Base-by-base conservation (phyloP, 495 filamentous ascomycete genomes). In the Lasiosphaeria hispida region DNA sequence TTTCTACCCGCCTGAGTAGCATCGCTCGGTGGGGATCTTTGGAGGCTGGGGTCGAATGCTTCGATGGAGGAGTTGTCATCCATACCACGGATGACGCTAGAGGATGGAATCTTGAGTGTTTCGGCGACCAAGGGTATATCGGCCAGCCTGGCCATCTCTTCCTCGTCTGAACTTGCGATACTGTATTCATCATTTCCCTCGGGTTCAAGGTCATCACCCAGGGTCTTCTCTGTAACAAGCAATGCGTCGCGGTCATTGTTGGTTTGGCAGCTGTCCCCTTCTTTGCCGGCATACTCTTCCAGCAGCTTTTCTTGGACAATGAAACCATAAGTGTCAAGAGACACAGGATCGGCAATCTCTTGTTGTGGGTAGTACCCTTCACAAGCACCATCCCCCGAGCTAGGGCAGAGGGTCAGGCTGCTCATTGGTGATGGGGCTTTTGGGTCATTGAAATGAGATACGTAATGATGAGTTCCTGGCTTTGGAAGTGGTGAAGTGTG, bases 11-110 rank as follows among this genome's bases (percentile, higher is more conserved):
- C 50, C 30, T 38, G 7, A 3, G 36, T 18, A 30, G 8, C 40
- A 19, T 19, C 30, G 4, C 43, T 40, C 17, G 45, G 53, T 10
- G 63, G n/a, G 7, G 57, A 63, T 37, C 48, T 51, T 13, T 38
- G 60, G 15, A 60, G 53, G 14, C 15, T 55, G 7, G 50, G 48
- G 17, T 60, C 60, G 49, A 58, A 60, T 4, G 50, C 52, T 3
- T 59, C 57, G 15, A 14, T 30, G 9, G 48, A 35, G 19, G 53
- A 49, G 19, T 2, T 10, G n/a, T 15, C 13, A 4, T 53, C 60
- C 10, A 62, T 41, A 6, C 15, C 51, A 13, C 17, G 48, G 2
- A 65, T 53, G n/a, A 62, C 55, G 43, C 51, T 65, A 5, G 51
- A 48, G 13, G 60, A 55, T 11, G 59, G 59, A 11, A 47, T 38